These are phyloP conservation scores for Ballota nigra DNA, from an alignment of 257 asterid genomes.

Conservation along the genomic window DNA sequence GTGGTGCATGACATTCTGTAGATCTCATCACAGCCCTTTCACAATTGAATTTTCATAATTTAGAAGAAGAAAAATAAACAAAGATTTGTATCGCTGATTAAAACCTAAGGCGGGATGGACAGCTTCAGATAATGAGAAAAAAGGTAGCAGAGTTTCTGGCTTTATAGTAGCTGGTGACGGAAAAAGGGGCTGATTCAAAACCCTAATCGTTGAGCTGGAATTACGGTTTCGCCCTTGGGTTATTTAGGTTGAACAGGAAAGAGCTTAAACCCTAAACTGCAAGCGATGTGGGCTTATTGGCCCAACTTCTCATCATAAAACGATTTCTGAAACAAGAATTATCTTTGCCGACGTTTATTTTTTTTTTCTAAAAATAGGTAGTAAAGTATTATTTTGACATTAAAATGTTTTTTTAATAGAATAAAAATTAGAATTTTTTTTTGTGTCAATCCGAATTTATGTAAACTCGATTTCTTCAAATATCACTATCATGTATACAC, in stretches of 20 bases:
- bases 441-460: too few relatives aligned
- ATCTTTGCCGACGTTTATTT: too few relatives aligned
- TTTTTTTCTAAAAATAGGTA: too few relatives aligned
- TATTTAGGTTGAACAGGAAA: not conserved
- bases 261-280: not conserved
- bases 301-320: not conserved
- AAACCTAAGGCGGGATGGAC: not conserved
- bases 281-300: not conserved
- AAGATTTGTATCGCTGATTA: not conserved
- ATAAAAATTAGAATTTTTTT: too few relatives aligned
- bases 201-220: constrained; percentile 2
- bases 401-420: too few relatives aligned
- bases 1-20: constrained; percentile 54
- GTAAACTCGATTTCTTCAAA: too few relatives aligned
- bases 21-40: constrained; percentile 38
- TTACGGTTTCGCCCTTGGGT: constrained; percentile 10
- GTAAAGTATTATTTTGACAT: too few relatives aligned
- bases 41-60: not conserved
- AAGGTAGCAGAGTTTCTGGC: not conserved
- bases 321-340: too few relatives aligned
- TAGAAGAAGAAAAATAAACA: not conserved
- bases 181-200: not conserved
- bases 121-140: not conserved
- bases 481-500: too few relatives aligned
- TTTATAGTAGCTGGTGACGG: constrained; percentile 7